Evolutionary conservation across 495 filamentous ascomycete species (phyloP).

Genomic region (Alectoria sarmentosa): DNA sequence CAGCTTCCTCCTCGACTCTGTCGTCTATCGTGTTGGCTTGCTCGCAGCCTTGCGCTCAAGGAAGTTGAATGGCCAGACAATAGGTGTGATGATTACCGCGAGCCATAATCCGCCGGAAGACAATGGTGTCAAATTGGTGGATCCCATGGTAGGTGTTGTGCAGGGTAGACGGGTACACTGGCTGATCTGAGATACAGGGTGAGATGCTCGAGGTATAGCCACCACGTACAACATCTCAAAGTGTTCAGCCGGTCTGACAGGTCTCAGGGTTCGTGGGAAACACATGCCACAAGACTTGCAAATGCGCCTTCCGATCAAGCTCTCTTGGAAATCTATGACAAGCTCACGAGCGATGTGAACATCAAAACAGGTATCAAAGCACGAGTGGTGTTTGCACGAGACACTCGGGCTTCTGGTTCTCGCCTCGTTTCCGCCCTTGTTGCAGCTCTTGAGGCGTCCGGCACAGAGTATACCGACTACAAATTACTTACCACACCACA

Average conservation of each 20-base stretch:
- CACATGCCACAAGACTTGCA: conserved; percentile 75
- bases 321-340: conserved; percentile 65
- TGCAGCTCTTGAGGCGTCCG: conserved; percentile 67
- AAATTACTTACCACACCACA: conserved; percentile 91
- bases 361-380: conserved; percentile 64
- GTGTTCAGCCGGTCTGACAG: conserved; percentile 4
- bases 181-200: conserved; percentile 43
- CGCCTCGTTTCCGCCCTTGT: conserved; percentile 69
- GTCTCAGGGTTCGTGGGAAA: conserved; percentile 73
- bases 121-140: conserved; percentile 97
- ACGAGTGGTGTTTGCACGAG: conserved; percentile 81
- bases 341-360: conserved; percentile 62
- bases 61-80: conserved; percentile 78
- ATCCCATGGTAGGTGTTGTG: conserved; percentile 64
- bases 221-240: not conserved
- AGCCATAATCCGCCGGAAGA: conserved; percentile 96
- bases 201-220: conserved; percentile 81
- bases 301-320: conserved; percentile 70
- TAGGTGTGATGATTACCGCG: conserved; percentile 98
- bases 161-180: not conserved
- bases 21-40: conserved; percentile 85
- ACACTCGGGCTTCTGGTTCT: conserved; percentile 88
- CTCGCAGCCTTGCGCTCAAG: conserved; percentile 86
- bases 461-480: conserved; percentile 67
- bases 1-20: conserved; percentile 64